Evolutionary conservation across 495 filamentous ascomycete genomes (phyloP), one percentile per base, ranked within the genome.

Genomic region (Lepidopterella palustris): DNA sequence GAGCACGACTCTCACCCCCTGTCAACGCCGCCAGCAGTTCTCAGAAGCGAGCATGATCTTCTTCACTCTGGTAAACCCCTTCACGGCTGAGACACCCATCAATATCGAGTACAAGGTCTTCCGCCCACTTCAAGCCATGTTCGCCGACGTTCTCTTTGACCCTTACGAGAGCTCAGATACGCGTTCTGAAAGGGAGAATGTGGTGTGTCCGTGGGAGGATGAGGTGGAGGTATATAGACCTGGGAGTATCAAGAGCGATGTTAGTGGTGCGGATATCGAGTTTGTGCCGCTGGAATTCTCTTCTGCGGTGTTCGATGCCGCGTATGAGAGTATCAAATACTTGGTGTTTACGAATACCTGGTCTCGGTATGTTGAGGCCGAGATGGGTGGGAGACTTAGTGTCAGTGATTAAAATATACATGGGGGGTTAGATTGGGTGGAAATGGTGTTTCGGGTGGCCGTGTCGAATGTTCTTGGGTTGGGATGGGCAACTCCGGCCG

Each of bases 311-410:
- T 72, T 72, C 52, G 70, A 71, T 32, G 53, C 61, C 20, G 70
- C 70, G 4, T 66, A 60, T 23, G 61, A 62, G 42, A 68, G 62
- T 20, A 65, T 72, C 42, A 71, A 69, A 55, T 71, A 69, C 28
- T 53, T 71, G 5, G 70, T 72, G 0, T 67, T 68, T 50, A 72
- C 68, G 1, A 72, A 72, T 49, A 71, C 70, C 2, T 72, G 70
- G 70, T 57, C 66, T 29, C 15, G 66, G 50, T 70, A 53, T 45
- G 64, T 67, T 8, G 64, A 67, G 35, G 60, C 56, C 32, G 64
- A 67, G n/a, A n/a, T n/a, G n/a, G n/a, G n/a, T n/a, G n/a, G n/a
- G n/a, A n/a, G n/a, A n/a, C n/a, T n/a, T n/a, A n/a, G n/a, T n/a
- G n/a, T n/a, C n/a, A n/a, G n/a, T n/a, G n/a, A n/a, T n/a, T n/a